A percentile compares a stretch with the other conserved stretches of the same genome.
Conservation (phyloP, 208 protist species). For the Naegleria gruberi region DNA sequence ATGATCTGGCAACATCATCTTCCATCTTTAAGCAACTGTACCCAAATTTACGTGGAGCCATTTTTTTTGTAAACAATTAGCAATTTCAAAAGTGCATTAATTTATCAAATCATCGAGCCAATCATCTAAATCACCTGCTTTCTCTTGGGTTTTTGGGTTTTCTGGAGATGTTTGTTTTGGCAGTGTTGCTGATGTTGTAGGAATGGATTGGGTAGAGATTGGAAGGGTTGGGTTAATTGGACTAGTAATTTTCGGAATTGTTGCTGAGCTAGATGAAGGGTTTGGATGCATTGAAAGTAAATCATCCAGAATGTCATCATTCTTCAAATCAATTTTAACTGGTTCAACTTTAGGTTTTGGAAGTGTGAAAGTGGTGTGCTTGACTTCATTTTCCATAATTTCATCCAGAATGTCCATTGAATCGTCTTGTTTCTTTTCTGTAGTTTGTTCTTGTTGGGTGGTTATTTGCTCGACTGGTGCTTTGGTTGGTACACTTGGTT, state of each 20-base stretch:
- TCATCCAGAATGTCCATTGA: neutral
- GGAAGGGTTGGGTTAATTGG: neutral
- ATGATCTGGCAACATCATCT: no score
- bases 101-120: neutral
- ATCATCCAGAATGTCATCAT: neutral
- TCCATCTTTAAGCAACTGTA: no score
- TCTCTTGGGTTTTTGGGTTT: neutral
- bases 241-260: neutral
- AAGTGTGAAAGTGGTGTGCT: neutral
- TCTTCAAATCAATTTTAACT: neutral
- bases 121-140: neutral
- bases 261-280: neutral
- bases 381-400: neutral
- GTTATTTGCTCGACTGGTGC: no score
- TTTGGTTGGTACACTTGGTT: no score
- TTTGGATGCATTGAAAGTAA: neutral
- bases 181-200: neutral
- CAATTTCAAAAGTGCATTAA: neutral
- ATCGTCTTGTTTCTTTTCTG: neutral
- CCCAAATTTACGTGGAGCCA: no score
- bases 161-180: neutral
- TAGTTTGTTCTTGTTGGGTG: neutral
- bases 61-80: no score
- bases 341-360: neutral
- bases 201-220: neutral